These are phyloP conservation scores for Sporisorium exsertum DNA, from an alignment of 1,284 basidiomycete genomes.

Conservation along the genomic window DNA sequence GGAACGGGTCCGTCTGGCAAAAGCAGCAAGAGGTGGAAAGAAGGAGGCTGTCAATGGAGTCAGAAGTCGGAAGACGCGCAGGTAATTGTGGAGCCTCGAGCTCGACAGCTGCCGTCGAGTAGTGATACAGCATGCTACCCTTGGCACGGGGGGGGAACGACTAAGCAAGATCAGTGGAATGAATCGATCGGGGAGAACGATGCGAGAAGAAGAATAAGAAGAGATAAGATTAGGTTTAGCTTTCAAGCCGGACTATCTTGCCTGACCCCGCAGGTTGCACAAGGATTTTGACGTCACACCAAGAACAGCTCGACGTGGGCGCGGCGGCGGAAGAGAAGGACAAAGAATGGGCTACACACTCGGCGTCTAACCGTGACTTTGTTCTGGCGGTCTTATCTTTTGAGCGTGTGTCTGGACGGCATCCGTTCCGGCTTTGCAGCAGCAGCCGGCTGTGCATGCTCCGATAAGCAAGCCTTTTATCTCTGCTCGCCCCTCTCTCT, in stretches of 20 bases:
- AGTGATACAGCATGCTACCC: background rate
- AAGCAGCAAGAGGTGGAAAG: conserved; percentile 1
- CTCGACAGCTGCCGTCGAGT: background rate
- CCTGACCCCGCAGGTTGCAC: too few species aligned
- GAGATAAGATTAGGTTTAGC: too few species aligned
- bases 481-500: background rate
- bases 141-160: background rate
- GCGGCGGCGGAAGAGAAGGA: background rate
- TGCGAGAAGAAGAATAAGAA: too few species aligned
- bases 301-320: too few species aligned
- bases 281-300: too few species aligned
- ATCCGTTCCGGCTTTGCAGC: background rate
- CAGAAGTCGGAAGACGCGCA: conserved; percentile 13
- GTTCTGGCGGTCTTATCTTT: background rate
- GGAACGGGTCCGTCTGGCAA: conserved; percentile 4
- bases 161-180: background rate
- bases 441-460: background rate
- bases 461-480: conserved; percentile 11
- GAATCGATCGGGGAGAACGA: background rate
- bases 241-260: too few species aligned
- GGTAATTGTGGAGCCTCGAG: background rate
- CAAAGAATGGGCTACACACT: background rate
- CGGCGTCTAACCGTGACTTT: too few species aligned
- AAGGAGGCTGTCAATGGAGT: background rate
- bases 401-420: background rate